Base-by-base conservation (phyloP, 2,329 filamentous ascomycete species). In the Penicillium hordei region DNA sequence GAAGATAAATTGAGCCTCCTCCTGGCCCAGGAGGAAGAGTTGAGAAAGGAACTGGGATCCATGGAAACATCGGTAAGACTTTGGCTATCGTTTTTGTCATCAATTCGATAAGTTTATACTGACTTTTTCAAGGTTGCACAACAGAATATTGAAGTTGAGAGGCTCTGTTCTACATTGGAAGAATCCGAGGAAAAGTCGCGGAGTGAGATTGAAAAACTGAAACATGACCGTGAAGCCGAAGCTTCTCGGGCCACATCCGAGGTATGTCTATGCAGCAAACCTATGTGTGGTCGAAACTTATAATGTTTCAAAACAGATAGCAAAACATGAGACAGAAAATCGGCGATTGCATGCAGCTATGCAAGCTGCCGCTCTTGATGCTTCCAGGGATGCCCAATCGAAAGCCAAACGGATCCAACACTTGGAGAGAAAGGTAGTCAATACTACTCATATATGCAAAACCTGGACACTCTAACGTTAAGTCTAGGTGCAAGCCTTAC, bases 391-490 rank as follows among this genome's bases (percentile, higher is more conserved):
- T 9, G 49, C 69, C n/a, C 70, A 73, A 52, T 52, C 57, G 12
- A 74, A 69, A 50, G 67, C 70, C 15, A 71, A 68, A 54, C 64
- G 64, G 29, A 69, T 75, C 40, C 62, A 70, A 10, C 61, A 69
- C 15, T 40, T 75, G 29, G 72, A 75, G 48, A 70, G 61, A 52
- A 75, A 75, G 64, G 72, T 74, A 62, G 44, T 5, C 1, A 25
- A 40, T 3, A 25, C 2, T 2, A 12, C 2, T 2, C 2, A 3
- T 17, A 2, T 29, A n/a, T 15, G 3, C 29, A 33, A 44, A 6
- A 15, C 9, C 9, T 9, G 17, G 1, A 40, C 21, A 19, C 5
- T n/a, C 44, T 60, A 33, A 57, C 40, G 8, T 15, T 45, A 15
- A 42, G 4, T 39, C 21, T 23, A 76, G 73, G 59, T 75, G 13